Evolutionary conservation across 1,284 basidiomycete genomes (phyloP).

Genomic region (Fomitopsis betulina): DNA sequence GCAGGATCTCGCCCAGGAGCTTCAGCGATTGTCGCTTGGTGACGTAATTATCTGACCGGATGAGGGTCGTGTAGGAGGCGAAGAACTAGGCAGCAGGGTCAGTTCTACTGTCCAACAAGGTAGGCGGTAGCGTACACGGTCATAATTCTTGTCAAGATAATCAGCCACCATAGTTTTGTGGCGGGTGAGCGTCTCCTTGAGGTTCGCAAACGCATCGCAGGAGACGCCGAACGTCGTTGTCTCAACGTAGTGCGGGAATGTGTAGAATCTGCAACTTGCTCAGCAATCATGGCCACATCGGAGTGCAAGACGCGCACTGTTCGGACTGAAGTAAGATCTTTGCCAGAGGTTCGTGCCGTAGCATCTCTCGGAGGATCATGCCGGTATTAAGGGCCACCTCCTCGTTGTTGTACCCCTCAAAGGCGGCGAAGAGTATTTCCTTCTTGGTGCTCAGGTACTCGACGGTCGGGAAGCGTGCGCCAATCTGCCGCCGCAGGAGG

Average conservation of each 20-base stretch:
- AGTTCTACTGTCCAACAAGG: background rate
- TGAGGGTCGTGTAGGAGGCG: conserved; percentile 87
- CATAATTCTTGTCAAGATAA: conserved; percentile 96
- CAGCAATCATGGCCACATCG: background rate
- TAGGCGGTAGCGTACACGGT: conserved; percentile 58
- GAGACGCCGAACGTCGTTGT: conserved; percentile 97
- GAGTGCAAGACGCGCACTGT: conserved; percentile 53
- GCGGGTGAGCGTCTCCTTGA: conserved; percentile 93
- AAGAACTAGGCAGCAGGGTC: conserved; percentile 70
- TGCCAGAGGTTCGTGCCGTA: conserved; percentile 88
- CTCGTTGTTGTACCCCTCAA: conserved; percentile 90
- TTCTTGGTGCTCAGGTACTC: conserved; percentile 86
- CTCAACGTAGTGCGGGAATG: conserved; percentile 96
- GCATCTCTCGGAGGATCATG: conserved; percentile 97
- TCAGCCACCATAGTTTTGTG: conserved; percentile 97
- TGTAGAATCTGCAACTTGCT: conserved; percentile 76
- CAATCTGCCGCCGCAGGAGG: conserved; percentile 93
- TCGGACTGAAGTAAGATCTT: conserved; percentile 92
- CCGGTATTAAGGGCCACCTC: conserved; percentile 97
- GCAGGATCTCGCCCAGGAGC: conserved; percentile 93
- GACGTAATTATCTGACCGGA: conserved; percentile 94
- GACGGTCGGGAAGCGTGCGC: conserved; percentile 89
- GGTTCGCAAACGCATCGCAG: conserved; percentile 94
- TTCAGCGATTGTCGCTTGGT: conserved; percentile 99
- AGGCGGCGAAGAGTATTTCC: conserved; percentile 85